Conservation (phyloP, 2,329 filamentous ascomycete genomes). For the Calonectria hongkongensis region DNA sequence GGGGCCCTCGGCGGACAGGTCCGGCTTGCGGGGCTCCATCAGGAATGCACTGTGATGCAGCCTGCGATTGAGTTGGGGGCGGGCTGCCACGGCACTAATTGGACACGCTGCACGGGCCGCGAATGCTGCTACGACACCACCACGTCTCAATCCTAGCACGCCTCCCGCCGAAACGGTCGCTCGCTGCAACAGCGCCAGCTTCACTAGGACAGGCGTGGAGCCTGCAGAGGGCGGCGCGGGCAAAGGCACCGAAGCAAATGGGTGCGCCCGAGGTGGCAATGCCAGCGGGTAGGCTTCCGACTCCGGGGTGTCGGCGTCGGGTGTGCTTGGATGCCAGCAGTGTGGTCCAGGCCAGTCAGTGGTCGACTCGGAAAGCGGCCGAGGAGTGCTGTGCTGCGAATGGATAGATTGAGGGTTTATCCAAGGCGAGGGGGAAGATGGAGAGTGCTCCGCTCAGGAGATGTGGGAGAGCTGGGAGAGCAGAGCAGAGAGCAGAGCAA, state of each 20-base stretch:
- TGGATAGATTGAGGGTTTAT: slow-evolving; percentile 6
- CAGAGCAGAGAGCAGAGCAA: slow-evolving; percentile 6
- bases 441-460: slow-evolving; percentile 20
- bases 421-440: background rate
- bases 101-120: slow-evolving; percentile 38
- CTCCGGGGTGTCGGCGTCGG: slow-evolving; percentile 35
- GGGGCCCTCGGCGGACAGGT: slow-evolving; percentile 56
- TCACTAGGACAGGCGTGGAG: slow-evolving; percentile 37
- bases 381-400: slow-evolving; percentile 25
- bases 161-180: slow-evolving; percentile 34
- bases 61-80: slow-evolving; percentile 25
- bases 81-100: slow-evolving; percentile 43
- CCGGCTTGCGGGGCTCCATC: slow-evolving; percentile 57
- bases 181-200: slow-evolving; percentile 49
- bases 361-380: slow-evolving; percentile 42
- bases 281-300: slow-evolving; percentile 49
- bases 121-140: slow-evolving; percentile 45
- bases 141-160: slow-evolving; percentile 29
- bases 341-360: background rate
- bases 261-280: slow-evolving; percentile 25
- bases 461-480: slow-evolving; percentile 19
- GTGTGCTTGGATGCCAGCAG: background rate
- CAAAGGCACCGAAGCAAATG: slow-evolving; percentile 26
- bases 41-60: slow-evolving; percentile 42
- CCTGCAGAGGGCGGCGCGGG: slow-evolving; percentile 11